Percentiles rank a stretch among this genome's conserved stretches.
These are phyloP conservation scores for Rickenella mellea DNA, from an alignment of 768 basidiomycete species.

Conservation along the genomic window DNA sequence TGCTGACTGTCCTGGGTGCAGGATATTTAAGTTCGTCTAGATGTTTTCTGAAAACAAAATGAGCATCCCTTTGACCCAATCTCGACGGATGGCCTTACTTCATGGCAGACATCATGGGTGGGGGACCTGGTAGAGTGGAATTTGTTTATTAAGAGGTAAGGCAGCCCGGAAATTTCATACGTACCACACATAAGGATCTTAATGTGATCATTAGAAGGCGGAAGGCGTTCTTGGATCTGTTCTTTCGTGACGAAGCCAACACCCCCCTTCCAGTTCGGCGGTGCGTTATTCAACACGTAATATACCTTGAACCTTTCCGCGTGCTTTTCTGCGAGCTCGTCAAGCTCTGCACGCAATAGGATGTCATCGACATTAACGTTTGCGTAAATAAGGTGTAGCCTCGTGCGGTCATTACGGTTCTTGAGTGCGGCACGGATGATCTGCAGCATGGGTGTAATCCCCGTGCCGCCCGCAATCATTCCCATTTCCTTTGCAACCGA, in stretches of 20 bases:
- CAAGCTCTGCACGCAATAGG: constrained; percentile 80
- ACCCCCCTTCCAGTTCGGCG: constrained; percentile 77
- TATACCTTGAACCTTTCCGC: constrained; percentile 64
- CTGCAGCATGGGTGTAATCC: constrained; percentile 98
- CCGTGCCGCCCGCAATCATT: constrained; percentile 98
- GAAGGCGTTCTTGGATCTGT: constrained; percentile 78
- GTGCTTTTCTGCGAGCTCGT: constrained; percentile 60
- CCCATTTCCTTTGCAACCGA: constrained; percentile 69
- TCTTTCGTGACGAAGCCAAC: constrained; percentile 91
- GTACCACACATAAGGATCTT: constrained; percentile 84
- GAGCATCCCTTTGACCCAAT: neutral
- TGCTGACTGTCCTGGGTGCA: constrained; percentile 82
- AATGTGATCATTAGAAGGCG: constrained; percentile 52
- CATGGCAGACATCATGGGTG: constrained; percentile 73
- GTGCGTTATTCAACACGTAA: constrained; percentile 94
- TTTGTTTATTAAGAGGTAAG: neutral
- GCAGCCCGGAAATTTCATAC: constrained; percentile 2
- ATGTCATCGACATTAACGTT: constrained; percentile 93
- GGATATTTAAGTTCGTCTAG: constrained; percentile 83
- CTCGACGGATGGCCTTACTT: constrained; percentile 37
- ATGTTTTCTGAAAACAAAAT: constrained; percentile 53
- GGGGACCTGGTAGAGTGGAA: constrained; percentile 37
- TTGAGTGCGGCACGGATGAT: constrained; percentile 91
- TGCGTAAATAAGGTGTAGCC: constrained; percentile 86
- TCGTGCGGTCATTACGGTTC: constrained; percentile 79